phyloP scores from a whole-genome alignment of 257 asterid species.

The Thymus mandschuricus region DNA sequence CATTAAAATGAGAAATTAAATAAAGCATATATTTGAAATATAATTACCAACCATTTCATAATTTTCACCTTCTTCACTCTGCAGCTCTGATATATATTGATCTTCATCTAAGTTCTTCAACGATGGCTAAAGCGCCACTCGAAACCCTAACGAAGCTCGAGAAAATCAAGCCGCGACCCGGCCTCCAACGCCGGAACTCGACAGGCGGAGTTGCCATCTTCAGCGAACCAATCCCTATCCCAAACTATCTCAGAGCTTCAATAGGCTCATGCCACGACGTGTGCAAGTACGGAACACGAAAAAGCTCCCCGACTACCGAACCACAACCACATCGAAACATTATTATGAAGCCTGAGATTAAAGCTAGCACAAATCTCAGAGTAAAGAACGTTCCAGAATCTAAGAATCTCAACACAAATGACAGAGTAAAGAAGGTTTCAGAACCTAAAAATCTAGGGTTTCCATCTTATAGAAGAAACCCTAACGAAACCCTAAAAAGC shows the following conservation, averaged over 20 bases:
- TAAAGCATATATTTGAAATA: too few relatives aligned
- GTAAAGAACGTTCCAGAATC: background rate
- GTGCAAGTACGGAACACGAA: conserved; percentile 63
- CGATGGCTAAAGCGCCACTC: conserved; percentile 16
- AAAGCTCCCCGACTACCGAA: conserved; percentile 40
- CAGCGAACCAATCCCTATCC: conserved; percentile 31
- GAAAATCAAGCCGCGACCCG: conserved; percentile 23
- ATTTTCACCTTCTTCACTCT: too few relatives aligned
- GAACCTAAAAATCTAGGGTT: conserved; percentile 4
- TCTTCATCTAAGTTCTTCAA: background rate
- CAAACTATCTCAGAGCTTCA: conserved; percentile 59
- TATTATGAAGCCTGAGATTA: background rate
- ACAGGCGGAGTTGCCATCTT: conserved; percentile 31
- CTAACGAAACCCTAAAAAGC: conserved; percentile 20
- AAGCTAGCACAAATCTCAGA: background rate
- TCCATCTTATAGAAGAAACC: conserved; percentile 26
- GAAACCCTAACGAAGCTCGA: conserved; percentile 21
- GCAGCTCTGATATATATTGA: too few relatives aligned
- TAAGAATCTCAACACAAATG: background rate
- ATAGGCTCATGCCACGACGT: conserved; percentile 89
- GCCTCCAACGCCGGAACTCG: conserved; percentile 36
- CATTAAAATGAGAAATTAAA: too few relatives aligned
- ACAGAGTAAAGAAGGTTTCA: conserved; percentile 15
- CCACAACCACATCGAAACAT: background rate
- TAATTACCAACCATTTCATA: too few relatives aligned